These are phyloP conservation scores for Cercospora sojina DNA, from an alignment of 2,329 filamentous ascomycete genomes.

Conservation along the genomic window DNA sequence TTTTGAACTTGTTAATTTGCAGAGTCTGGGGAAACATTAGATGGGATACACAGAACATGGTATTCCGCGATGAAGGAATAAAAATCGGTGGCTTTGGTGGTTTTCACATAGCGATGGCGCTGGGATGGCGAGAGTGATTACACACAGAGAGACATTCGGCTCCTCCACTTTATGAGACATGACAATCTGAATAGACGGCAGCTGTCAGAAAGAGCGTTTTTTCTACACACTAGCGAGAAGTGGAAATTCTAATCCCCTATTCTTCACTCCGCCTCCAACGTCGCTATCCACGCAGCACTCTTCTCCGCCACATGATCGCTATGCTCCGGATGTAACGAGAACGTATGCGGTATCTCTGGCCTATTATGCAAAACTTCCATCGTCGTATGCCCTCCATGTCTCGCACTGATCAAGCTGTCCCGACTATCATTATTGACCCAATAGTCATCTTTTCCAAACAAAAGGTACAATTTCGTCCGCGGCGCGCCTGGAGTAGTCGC, in stretches of 20 bases:
- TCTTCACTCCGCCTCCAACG: not conserved
- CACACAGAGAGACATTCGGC: not conserved
- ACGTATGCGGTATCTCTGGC: conserved; percentile 58
- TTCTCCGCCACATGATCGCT: conserved; percentile 16
- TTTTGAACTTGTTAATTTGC: conserved; percentile 41
- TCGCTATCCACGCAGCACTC: conserved; percentile 10
- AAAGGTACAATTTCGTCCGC: conserved; percentile 54
- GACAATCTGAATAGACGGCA: not conserved
- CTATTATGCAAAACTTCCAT: conserved; percentile 54
- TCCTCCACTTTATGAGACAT: not conserved
- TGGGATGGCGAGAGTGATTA: not conserved
- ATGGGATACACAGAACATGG: not conserved
- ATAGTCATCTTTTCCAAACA: conserved; percentile 60
- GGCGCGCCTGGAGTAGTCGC: conserved; percentile 19
- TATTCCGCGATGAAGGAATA: not conserved
- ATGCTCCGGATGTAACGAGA: conserved; percentile 54
- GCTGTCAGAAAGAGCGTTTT: not conserved
- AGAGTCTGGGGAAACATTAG: conserved; percentile 37
- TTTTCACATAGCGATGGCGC: conserved; percentile 8
- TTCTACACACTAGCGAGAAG: not conserved
- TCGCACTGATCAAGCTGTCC: conserved; percentile 53
- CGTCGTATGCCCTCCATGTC: conserved; percentile 42
- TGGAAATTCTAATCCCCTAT: not conserved
- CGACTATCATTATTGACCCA: conserved; percentile 61
- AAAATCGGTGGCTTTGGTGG: not conserved